These are phyloP conservation scores for Sextonia rubra DNA, from an alignment of 164 flowering plant genomes.

Conservation along the genomic window DNA sequence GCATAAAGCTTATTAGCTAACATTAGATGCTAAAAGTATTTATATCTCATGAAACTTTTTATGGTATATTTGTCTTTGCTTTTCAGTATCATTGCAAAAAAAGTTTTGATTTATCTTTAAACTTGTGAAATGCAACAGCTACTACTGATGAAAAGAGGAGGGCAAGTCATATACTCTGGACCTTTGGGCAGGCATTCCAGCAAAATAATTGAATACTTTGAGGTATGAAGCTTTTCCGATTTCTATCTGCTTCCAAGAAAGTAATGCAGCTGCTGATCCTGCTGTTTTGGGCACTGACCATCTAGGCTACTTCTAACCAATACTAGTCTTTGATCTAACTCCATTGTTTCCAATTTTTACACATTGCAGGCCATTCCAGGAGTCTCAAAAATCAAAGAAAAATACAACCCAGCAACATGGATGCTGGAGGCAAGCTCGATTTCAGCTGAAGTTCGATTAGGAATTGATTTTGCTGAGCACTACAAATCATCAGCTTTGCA, in stretches of 20 bases:
- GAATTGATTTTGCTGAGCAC: constrained; percentile 80
- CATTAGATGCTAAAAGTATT: too few species aligned
- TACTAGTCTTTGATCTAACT: too few species aligned
- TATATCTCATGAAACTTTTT: neutral
- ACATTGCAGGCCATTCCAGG: constrained; percentile 62
- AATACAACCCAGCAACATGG: constrained; percentile 96
- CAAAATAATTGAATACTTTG: constrained; percentile 73
- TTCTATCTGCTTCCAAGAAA: neutral
- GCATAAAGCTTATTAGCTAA: neutral
- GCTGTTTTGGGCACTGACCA: too few species aligned
- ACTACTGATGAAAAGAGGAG: constrained; percentile 90
- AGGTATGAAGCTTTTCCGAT: constrained; percentile 35
- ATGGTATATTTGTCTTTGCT: neutral
- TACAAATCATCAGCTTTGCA: constrained; percentile 61
- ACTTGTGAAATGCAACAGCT: constrained; percentile 29
- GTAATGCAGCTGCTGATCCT: neutral
- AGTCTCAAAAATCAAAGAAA: constrained; percentile 68
- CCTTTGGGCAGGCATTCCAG: constrained; percentile 77
- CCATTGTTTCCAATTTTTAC: neutral
- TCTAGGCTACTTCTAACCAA: too few species aligned
- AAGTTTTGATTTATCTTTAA: neutral
- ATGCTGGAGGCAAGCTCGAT: constrained; percentile 93
- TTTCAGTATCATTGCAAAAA: neutral
- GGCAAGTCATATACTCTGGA: constrained; percentile 86
- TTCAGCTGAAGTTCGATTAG: constrained; percentile 62